These are phyloP conservation scores for Dendrobium nobile DNA, from an alignment of 106 monocot genomes.

Conservation along the genomic window DNA sequence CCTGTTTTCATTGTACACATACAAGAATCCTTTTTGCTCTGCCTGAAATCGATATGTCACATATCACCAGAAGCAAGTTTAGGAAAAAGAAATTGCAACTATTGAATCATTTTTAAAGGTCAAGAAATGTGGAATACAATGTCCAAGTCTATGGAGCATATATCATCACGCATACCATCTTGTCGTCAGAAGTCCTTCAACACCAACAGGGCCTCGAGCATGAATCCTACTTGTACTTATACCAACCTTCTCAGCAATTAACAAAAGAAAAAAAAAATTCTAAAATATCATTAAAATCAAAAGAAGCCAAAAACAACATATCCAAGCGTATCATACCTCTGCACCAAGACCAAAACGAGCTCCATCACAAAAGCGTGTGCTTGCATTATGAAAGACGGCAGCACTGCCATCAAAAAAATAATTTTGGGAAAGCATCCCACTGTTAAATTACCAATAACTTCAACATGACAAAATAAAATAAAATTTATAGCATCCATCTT, in stretches of 20 bases:
- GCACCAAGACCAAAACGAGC: conserved; percentile 99
- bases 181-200: conserved; percentile 87
- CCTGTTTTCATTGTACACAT: not conserved
- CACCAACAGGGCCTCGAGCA: conserved; percentile 97
- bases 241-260: conserved; percentile 61
- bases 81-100: not conserved
- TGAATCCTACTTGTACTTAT: conserved; percentile 98
- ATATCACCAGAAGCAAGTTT: not conserved
- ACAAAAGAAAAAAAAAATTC: not conserved
- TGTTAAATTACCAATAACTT: too few relatives aligned
- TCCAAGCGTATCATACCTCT: conserved; percentile 51
- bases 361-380: conserved; percentile 97
- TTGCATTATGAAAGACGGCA: conserved; percentile 96
- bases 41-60: too few relatives aligned
- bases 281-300: not conserved
- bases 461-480: too few relatives aligned
- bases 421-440: not conserved
- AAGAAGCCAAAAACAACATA: not conserved
- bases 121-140: not conserved
- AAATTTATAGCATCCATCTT: too few relatives aligned
- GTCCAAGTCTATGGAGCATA: not conserved
- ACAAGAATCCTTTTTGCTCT: conserved; percentile 3
- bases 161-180: conserved; percentile 47
- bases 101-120: not conserved
- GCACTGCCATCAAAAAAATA: conserved; percentile 41